Evolutionary conservation across 1,284 basidiomycete genomes (phyloP), one percentile per base, ranked within the genome.

Genomic region (Ceratobasidium sp.): DNA sequence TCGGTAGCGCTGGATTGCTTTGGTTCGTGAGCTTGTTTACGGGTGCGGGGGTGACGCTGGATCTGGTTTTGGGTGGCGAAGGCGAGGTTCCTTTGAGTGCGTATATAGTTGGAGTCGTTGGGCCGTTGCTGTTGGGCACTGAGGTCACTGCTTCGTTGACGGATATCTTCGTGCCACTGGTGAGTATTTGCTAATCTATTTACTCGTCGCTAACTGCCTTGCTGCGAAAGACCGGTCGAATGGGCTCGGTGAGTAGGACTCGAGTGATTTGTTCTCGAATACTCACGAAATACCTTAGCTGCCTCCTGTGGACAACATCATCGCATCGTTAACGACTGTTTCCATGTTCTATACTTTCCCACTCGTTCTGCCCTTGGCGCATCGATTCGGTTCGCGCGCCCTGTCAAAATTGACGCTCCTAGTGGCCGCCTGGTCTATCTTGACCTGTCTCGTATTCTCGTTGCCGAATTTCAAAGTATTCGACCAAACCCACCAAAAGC

Each of bases 81-180:
- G 3, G 55, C 42, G 77, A 76, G 6, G 77, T 90, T 20, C 85
- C 86, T 25, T 77, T 92, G 42, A 80, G 82, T 78, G 84, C 85
- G 0, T 96, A 96, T 76, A 82, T 85, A 0, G 50, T 94, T 2
- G 90, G 85, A 0, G 83, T 87, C 74, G 71, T 84, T 8, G 77
- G 88, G 2, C 88, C 92, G 0, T 78, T 93, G 27, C 77, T 89
- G 1, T 80, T 89, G 0, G 92, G 92, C 10, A 82, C 86, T 0
- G 87, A 96, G 76, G 80, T 93, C 25, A 79, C 91, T 62, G 82
- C 86, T 43, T 85, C 86, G 1, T 88, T 92, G 4, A 76, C 95
- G 25, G 91, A 96, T 71, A 90, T 98, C 17, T 97, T 99, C 75
- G 94, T 97, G 0, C 96, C 96, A 0, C 80, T 98, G 73, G 92